phyloP scores from a whole-genome alignment of 257 asterid species.

The Linaria vulgaris region DNA sequence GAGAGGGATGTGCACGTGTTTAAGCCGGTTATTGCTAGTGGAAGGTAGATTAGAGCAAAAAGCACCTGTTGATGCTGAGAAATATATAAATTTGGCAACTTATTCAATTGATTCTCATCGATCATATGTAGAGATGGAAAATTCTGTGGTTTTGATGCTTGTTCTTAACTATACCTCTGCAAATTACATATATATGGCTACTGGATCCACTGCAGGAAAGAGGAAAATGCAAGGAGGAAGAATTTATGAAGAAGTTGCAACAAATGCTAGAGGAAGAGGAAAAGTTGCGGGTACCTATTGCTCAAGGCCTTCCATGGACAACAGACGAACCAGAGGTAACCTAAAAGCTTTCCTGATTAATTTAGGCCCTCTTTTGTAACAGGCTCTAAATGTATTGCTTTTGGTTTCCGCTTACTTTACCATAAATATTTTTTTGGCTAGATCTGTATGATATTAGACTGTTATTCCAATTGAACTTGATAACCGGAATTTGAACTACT shows the following conservation, averaged over 20 bases:
- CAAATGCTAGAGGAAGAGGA: conserved; percentile 78
- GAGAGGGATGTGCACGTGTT: too few relatives aligned
- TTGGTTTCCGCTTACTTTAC: too few relatives aligned
- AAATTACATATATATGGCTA: conserved; percentile 22
- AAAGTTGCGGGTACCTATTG: conserved; percentile 74
- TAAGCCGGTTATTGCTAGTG: too few relatives aligned
- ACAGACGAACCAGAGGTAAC: conserved; percentile 96
- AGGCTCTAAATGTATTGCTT: background rate
- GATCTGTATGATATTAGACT: too few relatives aligned
- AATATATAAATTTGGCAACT: conserved; percentile 2
- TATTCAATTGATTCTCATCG: background rate
- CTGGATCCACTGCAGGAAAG: conserved; percentile 64
- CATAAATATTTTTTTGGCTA: too few relatives aligned
- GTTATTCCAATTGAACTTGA: background rate
- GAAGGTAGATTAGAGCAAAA: too few relatives aligned
- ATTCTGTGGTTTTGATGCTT: conserved; percentile 6
- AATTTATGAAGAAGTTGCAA: conserved; percentile 66
- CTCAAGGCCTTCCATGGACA: conserved; percentile 98
- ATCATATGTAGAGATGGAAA: conserved; percentile 2
- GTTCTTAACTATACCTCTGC: conserved; percentile 12
- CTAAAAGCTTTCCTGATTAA: conserved; percentile 1
- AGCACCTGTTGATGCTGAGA: too few relatives aligned
- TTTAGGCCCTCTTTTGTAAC: conserved; percentile 4
- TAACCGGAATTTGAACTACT: too few relatives aligned
- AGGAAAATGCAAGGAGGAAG: conserved; percentile 85